Conservation (phyloP, 108 stramenopile species). For the Cyclotella distinguenda region DNA sequence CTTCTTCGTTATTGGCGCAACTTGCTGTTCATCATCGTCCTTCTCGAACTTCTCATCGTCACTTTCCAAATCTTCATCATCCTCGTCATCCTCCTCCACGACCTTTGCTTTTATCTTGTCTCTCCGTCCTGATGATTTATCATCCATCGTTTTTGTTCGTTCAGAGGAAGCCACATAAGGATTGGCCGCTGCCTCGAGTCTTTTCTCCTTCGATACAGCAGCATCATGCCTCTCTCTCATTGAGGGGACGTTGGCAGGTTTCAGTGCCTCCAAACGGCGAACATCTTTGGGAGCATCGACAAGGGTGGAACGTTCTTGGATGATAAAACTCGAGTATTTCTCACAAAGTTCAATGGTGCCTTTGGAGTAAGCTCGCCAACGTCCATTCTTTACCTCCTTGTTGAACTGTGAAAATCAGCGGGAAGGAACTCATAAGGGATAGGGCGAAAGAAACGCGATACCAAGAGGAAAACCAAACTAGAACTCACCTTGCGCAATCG, state of each 20-base stretch:
- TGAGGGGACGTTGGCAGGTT: conserved; percentile 55
- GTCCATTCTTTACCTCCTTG: conserved; percentile 70
- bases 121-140: background rate
- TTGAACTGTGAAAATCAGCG: conserved; percentile 50
- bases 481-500: conserved; percentile 69
- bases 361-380: conserved; percentile 83
- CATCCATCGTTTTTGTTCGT: background rate
- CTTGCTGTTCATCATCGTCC: conserved; percentile 25
- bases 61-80: conserved; percentile 4
- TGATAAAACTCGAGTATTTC: conserved; percentile 56
- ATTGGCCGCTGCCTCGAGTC: conserved; percentile 50
- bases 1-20: conserved; percentile 19
- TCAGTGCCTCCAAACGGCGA: conserved; percentile 74
- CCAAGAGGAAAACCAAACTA: too few relatives aligned
- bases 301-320: conserved; percentile 56
- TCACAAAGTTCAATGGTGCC: conserved; percentile 82
- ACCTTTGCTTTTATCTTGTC: conserved; percentile 31
- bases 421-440: background rate
- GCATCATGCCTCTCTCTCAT: conserved; percentile 81
- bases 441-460: background rate
- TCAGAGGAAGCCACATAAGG: conserved; percentile 42
- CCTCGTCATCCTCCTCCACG: conserved; percentile 22
- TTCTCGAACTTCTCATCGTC: conserved; percentile 35
- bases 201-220: conserved; percentile 74
- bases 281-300: conserved; percentile 86